These are phyloP conservation scores for Pulveroboletus sp. DNA, from an alignment of 768 basidiomycete species.

Conservation along the genomic window DNA sequence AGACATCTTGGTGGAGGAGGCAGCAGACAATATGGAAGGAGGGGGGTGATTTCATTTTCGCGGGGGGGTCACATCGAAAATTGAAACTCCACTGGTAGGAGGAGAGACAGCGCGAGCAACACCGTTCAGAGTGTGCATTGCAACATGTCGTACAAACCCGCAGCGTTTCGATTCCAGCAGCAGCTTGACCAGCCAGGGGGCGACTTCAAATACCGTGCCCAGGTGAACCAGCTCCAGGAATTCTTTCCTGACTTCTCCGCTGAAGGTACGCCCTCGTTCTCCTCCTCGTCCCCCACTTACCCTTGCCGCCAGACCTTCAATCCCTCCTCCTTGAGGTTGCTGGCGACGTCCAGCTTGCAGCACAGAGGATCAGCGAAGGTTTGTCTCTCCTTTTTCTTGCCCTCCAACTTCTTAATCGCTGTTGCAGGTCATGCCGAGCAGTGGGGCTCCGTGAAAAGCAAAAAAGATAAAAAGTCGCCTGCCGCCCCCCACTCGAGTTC, in stretches of 20 bases:
- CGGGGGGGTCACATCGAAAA: slow-evolving; percentile 15
- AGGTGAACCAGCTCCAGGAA: slow-evolving; percentile 65
- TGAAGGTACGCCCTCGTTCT: slow-evolving; percentile 48
- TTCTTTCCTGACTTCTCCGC: slow-evolving; percentile 64
- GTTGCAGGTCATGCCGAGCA: slow-evolving; percentile 63
- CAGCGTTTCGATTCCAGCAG: slow-evolving; percentile 25
- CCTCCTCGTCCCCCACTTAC: slow-evolving; percentile 16
- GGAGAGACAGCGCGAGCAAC: background rate
- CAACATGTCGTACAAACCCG: slow-evolving; percentile 30
- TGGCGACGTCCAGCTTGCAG: slow-evolving; percentile 69
- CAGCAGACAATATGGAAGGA: slow-evolving; percentile 4
- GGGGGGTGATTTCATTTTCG: slow-evolving; percentile 7
- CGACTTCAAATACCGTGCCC: slow-evolving; percentile 43
- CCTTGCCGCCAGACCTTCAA: slow-evolving; percentile 48
- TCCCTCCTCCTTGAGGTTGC: slow-evolving; percentile 61
- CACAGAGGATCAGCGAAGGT: slow-evolving; percentile 76
- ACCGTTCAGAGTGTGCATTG: background rate
- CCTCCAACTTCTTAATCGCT: slow-evolving; percentile 8
- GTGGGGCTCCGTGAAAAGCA: slow-evolving; percentile 80
- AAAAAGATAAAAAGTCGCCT: slow-evolving; percentile 77
- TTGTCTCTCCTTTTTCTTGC: background rate
- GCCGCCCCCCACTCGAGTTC: slow-evolving; percentile 37
- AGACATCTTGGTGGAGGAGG: slow-evolving; percentile 13
- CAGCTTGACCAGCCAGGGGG: slow-evolving; percentile 1
- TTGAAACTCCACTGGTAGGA: slow-evolving; percentile 22